phyloP scores from a whole-genome alignment of 352 stramenopile genomes.

The Bremia lactucae region DNA sequence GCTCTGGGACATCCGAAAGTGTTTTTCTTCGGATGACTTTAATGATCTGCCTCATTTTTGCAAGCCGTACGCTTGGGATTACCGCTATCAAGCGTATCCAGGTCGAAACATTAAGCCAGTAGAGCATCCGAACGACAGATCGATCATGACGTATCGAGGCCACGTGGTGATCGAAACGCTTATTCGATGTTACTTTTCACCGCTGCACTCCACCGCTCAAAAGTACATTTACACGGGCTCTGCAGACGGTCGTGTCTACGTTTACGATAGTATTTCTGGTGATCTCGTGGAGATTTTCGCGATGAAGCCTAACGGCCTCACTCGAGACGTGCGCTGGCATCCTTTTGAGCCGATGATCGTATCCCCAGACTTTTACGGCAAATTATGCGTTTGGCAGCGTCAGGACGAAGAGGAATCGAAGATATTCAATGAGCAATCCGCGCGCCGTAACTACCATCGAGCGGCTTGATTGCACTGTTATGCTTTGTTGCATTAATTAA shows the following conservation, averaged over 20 bases:
- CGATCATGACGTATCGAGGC: constrained; percentile 78
- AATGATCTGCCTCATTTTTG: constrained; percentile 32
- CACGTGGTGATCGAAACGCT: constrained; percentile 76
- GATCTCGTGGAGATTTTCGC: constrained; percentile 69
- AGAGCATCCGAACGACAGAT: constrained; percentile 60
- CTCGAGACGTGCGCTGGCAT: constrained; percentile 77
- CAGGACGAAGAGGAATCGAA: constrained; percentile 20
- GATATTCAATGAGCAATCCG: not conserved
- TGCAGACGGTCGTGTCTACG: constrained; percentile 71
- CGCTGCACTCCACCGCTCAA: constrained; percentile 75
- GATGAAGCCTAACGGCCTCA: constrained; percentile 70
- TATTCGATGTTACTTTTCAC: constrained; percentile 79
- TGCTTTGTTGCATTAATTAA: too few species aligned
- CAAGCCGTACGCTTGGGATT: constrained; percentile 66
- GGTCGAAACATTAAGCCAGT: constrained; percentile 41
- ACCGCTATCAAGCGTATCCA: constrained; percentile 72
- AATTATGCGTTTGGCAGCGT: constrained; percentile 75
- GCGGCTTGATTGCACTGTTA: constrained; percentile 1
- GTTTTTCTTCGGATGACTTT: constrained; percentile 36
- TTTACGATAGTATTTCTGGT: constrained; percentile 68
- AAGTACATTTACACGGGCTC: constrained; percentile 83
- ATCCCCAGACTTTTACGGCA: constrained; percentile 79
- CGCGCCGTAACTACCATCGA: not conserved
- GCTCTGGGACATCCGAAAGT: constrained; percentile 81
- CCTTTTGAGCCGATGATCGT: constrained; percentile 74